Conservation (phyloP, 257 asterid genomes). For the Rhazya stricta region DNA sequence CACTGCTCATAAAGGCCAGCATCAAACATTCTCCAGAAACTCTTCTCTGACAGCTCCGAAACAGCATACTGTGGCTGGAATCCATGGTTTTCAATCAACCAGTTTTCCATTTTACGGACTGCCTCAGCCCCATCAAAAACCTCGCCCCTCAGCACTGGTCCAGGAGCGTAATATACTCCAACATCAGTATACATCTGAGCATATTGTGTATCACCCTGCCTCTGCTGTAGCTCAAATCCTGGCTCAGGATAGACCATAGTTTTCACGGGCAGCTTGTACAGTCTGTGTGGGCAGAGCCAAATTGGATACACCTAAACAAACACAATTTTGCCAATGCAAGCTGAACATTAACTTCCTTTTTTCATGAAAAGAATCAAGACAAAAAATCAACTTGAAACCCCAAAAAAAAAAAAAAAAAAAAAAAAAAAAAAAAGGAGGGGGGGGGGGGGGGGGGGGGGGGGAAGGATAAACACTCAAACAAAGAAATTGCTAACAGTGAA, state of each 20-base stretch:
- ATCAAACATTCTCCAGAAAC: conserved; percentile 98
- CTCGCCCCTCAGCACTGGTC: conserved; percentile 91
- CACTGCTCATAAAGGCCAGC: conserved; percentile 78
- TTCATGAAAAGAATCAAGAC: neutral
- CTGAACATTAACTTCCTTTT: neutral
- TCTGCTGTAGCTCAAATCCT: conserved; percentile 73
- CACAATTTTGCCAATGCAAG: conserved; percentile 19
- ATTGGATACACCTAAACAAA: conserved; percentile 78
- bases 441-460: no score
- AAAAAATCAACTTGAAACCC: neutral
- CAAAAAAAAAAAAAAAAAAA: neutral
- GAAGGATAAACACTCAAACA: no score
- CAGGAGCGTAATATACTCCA: conserved; percentile 93
- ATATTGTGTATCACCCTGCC: conserved; percentile 81
- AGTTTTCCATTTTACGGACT: conserved; percentile 63
- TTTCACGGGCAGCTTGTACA: conserved; percentile 76
- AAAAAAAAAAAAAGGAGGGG: no score
- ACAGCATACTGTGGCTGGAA: conserved; percentile 97
- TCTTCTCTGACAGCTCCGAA: conserved; percentile 80
- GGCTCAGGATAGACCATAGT: conserved; percentile 93
- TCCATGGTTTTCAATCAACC: conserved; percentile 92
- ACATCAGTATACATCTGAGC: conserved; percentile 95
- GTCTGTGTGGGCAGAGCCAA: conserved; percentile 96
- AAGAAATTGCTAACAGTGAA: no score
- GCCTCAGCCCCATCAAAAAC: conserved; percentile 80